A percentile compares a stretch with the other conserved stretches of the same genome.
Evolutionary conservation across 75 land plant species (phyloP).

Genomic region (Azolla pinnata): DNA sequence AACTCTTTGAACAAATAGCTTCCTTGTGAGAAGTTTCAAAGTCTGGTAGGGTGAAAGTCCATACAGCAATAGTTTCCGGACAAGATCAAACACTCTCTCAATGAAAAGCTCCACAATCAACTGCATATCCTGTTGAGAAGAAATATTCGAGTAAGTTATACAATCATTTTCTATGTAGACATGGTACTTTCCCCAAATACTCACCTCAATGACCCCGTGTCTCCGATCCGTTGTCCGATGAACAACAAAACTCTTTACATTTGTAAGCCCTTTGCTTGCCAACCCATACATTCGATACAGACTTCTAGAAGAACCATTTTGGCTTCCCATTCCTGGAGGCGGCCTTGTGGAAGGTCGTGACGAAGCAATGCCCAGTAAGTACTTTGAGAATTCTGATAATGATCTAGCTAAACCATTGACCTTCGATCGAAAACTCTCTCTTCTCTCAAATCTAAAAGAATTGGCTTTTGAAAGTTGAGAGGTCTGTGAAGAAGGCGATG

Average conservation of each 20-base stretch:
- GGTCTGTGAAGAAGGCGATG: constrained; percentile 56
- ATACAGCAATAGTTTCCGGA: constrained; percentile 53
- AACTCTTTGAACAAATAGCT: constrained; percentile 22
- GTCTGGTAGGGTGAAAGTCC: constrained; percentile 62
- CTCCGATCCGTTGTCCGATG: constrained; percentile 70
- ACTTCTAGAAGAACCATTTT: constrained; percentile 21
- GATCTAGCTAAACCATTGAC: background rate
- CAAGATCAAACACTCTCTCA: constrained; percentile 64
- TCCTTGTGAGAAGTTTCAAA: constrained; percentile 20
- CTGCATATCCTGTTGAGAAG: constrained; percentile 75
- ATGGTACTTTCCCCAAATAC: background rate
- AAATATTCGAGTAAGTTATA: too few relatives aligned
- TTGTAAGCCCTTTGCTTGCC: constrained; percentile 32
- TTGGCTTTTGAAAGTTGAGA: constrained; percentile 50
- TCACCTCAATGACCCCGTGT: constrained; percentile 90
- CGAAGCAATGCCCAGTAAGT: background rate
- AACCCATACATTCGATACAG: constrained; percentile 15
- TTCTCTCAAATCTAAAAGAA: constrained; percentile 10
- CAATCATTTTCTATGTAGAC: background rate
- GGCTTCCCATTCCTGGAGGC: background rate
- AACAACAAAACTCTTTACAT: constrained; percentile 48
- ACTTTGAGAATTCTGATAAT: background rate
- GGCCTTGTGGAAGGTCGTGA: background rate
- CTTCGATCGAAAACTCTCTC: background rate
- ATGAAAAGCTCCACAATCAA: constrained; percentile 77